Evolutionary conservation across 31 red algal genomes (phyloP), one percentile per base, ranked within the genome.

Genomic region (Odonthalia washingtoniensis): DNA sequence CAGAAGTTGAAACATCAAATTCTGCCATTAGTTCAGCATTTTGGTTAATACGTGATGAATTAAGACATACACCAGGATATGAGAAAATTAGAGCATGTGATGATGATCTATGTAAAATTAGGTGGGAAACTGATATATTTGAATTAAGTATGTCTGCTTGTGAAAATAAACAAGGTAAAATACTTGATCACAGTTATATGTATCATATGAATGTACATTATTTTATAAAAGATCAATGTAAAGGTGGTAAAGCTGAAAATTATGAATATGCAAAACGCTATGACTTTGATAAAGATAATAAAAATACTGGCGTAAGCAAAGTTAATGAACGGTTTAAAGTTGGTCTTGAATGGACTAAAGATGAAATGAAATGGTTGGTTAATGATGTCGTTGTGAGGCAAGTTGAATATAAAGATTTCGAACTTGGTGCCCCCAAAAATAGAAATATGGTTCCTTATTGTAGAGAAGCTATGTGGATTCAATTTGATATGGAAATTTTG

Each of bases 401-500:
- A n/a, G n/a, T n/a, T n/a, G 49, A 57, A 57, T 9, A 57, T 14
- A 57, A 57, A 9, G 49, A 57, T 57, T n/a, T n/a, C n/a, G n/a
- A n/a, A n/a, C n/a, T n/a, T n/a, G n/a, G n/a, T n/a, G n/a, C n/a
- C n/a, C n/a, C n/a, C n/a, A n/a, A n/a, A n/a, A n/a, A n/a, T n/a
- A n/a, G n/a, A n/a, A n/a, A n/a, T n/a, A n/a, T n/a, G n/a, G n/a
- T n/a, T n/a, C 12, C 12, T 21, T 57, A 14, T 21, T 57, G 49
- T 57, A 9, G 21, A 14, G 12, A 14, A 21, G 12, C 49, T 21
- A 57, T 57, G 49, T 57, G 49, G 49, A 57, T 57, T 57, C 49
- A 57, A 21, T 57, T 57, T 57, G 49, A 57, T 57, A 57, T 57
- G 49, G 49, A 57, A 57, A 57, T 57, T 57, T 21, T 57, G 21